These are phyloP conservation scores for Celoporthe dispersa DNA, from an alignment of 2,329 filamentous ascomycete species.

Conservation along the genomic window DNA sequence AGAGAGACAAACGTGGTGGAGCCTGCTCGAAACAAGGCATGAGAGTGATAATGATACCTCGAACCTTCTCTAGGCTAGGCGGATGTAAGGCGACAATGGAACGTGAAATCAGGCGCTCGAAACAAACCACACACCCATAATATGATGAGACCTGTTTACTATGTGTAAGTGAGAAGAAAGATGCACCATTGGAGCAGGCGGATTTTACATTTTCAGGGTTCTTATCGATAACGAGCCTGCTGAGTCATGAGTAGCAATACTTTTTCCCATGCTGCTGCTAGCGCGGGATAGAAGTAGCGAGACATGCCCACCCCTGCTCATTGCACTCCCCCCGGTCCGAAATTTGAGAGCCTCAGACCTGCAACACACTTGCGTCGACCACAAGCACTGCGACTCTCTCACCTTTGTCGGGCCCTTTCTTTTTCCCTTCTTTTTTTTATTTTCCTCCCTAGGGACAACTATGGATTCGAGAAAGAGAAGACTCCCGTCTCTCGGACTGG, in stretches of 20 bases:
- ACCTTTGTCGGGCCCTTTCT: not conserved
- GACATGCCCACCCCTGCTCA: conserved; percentile 8
- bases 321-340: conserved; percentile 13
- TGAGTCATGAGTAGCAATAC: conserved; percentile 16
- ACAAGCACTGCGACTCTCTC: not conserved
- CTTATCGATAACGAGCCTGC: conserved; percentile 25
- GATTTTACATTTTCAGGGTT: conserved; percentile 4
- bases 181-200: conserved; percentile 1
- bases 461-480: conserved; percentile 50
- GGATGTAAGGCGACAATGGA: not conserved
- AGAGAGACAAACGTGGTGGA: not conserved
- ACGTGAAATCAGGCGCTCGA: not conserved
- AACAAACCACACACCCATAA: too few species aligned
- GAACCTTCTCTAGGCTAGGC: not conserved
- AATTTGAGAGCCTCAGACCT: not conserved
- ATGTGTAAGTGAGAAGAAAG: conserved; percentile 6
- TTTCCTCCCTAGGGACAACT: not conserved
- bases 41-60: not conserved
- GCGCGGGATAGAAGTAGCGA: not conserved
- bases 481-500: conserved; percentile 41
- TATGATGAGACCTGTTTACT: not conserved
- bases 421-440: not conserved
- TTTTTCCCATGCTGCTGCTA: accelerated
- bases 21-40: not conserved
- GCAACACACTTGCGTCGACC: not conserved